Evolutionary conservation across 2,329 filamentous ascomycete genomes (phyloP), one percentile per base, ranked within the genome.

Genomic region (Exserohilum turcica): DNA sequence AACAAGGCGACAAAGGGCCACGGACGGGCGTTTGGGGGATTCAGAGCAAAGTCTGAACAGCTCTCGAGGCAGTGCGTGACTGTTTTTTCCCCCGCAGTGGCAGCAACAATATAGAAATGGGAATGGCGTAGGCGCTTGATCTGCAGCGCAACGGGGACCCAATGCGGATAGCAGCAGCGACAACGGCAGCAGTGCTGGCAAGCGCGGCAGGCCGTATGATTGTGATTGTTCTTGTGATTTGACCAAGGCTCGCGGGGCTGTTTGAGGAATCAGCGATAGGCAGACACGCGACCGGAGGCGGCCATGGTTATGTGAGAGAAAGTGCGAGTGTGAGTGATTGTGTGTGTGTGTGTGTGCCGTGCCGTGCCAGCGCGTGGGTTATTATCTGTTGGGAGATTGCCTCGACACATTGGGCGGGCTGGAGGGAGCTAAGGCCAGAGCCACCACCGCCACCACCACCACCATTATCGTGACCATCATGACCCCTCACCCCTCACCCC

Each of bases 81-180:
- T 50, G 54, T 53, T 54, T 68, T 68, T 64, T 64, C 66, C 66
- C 64, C 66, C 66, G 64, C 21, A 24, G 21, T 24, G n/a, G n/a
- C n/a, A n/a, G n/a, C n/a, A n/a, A n/a, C 48, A 52, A 58, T 58
- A 57, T 52, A 55, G n/a, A n/a, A n/a, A n/a, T n/a, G n/a, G n/a
- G n/a, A n/a, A n/a, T 60, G 48, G 54, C 60, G 59, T 36, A 58
- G 58, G 60, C 54, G 61, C 59, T 24, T 54, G 63, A 68, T 67
- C 61, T 43, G 46, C 48, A 46, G 50, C 43, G 48, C 44, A 43
- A 51, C 33, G 54, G 59, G 52, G 55, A 59, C 56, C 64, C 51
- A 63, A 64, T 42, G 57, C 57, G 56, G 60, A 33, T 50, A 54
- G 60, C 60, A 53, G 57, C 49, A 63, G 46, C 52, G 56, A 60